phyloP scores from a whole-genome alignment of 2,329 filamentous ascomycete genomes.

The Trichoderma sp. region DNA sequence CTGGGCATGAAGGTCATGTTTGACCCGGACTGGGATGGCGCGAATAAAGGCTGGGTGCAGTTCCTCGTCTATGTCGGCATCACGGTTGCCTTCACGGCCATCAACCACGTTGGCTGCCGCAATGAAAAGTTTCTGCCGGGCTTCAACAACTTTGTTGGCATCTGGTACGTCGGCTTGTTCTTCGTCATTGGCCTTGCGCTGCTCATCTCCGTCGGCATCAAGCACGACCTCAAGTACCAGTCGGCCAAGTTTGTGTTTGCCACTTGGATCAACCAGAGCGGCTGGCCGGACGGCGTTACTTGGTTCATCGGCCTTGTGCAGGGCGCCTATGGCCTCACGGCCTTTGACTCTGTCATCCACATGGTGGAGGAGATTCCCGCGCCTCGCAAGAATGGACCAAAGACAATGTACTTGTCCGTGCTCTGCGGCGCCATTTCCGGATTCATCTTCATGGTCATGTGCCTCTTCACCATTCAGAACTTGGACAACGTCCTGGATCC shows the following conservation, averaged over 20 bases:
- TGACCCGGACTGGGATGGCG: slow-evolving; percentile 48
- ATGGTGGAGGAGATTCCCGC: slow-evolving; percentile 59
- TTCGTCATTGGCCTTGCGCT: slow-evolving; percentile 53
- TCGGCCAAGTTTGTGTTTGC: slow-evolving; percentile 55
- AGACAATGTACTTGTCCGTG: slow-evolving; percentile 55
- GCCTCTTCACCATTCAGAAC: slow-evolving; percentile 53
- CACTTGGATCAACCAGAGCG: slow-evolving; percentile 47
- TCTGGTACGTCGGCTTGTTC: slow-evolving; percentile 55
- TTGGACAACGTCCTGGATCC: slow-evolving; percentile 45
- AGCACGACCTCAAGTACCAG: slow-evolving; percentile 48
- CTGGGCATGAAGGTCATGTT: slow-evolving; percentile 60
- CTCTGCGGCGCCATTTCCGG: slow-evolving; percentile 51
- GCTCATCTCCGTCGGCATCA: slow-evolving; percentile 53
- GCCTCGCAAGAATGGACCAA: slow-evolving; percentile 52
- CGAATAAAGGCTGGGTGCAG: slow-evolving; percentile 52
- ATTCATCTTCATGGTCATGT: slow-evolving; percentile 55
- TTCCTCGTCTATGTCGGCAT: slow-evolving; percentile 58
- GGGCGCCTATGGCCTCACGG: slow-evolving; percentile 56
- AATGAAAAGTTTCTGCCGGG: slow-evolving; percentile 42
- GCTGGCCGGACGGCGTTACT: slow-evolving; percentile 58
- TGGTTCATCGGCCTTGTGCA: slow-evolving; percentile 61
- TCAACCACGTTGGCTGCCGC: slow-evolving; percentile 56
- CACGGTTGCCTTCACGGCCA: slow-evolving; percentile 48
- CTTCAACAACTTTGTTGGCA: slow-evolving; percentile 59
- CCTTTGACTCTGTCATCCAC: slow-evolving; percentile 61